Evolutionary conservation across 768 basidiomycete species (phyloP).

Genomic region (Pleurotus platypus): DNA sequence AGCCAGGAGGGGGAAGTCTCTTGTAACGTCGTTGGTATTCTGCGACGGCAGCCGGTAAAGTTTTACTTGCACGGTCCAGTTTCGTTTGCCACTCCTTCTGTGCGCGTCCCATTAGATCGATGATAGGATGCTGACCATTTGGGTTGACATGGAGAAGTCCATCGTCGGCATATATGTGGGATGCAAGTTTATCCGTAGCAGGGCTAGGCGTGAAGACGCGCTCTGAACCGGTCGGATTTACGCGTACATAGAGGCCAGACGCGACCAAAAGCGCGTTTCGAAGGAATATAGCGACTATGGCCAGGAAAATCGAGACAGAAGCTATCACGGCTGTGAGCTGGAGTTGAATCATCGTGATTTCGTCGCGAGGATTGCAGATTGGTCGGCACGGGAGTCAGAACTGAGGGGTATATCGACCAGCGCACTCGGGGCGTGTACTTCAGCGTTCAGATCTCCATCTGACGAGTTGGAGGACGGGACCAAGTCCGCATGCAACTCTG

Average conservation of each 20-base stretch:
- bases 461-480: no score
- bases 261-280: constrained; percentile 3
- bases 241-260: background rate
- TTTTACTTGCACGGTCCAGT: constrained; percentile 61
- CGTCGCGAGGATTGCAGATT: no score
- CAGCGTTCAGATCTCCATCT: no score
- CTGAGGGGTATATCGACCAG: no score
- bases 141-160: constrained; percentile 24
- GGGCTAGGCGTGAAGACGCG: background rate
- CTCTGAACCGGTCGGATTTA: background rate
- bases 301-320: constrained; percentile 1
- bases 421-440: no score
- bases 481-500: no score
- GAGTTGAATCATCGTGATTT: no score
- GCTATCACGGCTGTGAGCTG: background rate
- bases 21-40: constrained; percentile 68
- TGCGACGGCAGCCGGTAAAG: constrained; percentile 58
- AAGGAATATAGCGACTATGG: background rate
- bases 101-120: constrained; percentile 62
- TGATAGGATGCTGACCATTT: constrained; percentile 55
- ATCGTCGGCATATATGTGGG: constrained; percentile 16
- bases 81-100: constrained; percentile 52
- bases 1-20: constrained; percentile 68
- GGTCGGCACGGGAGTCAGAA: no score
- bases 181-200: constrained; percentile 26